Evolutionary conservation across 169 alveolate species (phyloP), one percentile per base, ranked within the genome.

Genomic region (Blepharisma undulans): DNA sequence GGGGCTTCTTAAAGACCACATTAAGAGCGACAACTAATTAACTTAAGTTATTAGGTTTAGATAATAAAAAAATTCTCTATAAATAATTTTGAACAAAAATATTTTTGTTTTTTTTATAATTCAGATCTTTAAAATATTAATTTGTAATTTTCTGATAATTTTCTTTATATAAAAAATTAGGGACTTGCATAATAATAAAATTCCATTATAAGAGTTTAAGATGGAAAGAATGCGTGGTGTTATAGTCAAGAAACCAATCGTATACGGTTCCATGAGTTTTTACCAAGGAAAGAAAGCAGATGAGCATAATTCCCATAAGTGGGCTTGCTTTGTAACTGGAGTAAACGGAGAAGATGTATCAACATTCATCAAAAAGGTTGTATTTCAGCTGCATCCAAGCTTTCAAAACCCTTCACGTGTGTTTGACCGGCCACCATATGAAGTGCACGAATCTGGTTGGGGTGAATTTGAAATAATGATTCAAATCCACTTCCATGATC

Each of bases 291-390:
- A 97, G 92, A 96, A 96, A 87, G 95, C 98, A 22, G 98, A 97
- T 29, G 98, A 98, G 36, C 95, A 97, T 34, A 96, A 97, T 94
- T 96, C 99, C 22, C 99, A 98, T 33, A 96, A 98, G 71, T 98
- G 99, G 99, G 96, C 98, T 76, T 98, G 99, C 90, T 95, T 97
- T 87, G 95, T 98, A 87, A 77, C 99, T 78, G 98, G 99, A 80
- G 97, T 98, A 14, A 96, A 96, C 72, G 96, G 96, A 79, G 98
- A 98, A 88, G 98, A 98, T 92, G 95, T 98, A 88, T 93, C 98
- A 7, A 97, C 97, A 88, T 98, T 95, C 89, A 93, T 98, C 48
- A 97, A 96, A 90, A 96, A 97, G 89, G 99, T 98, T 27, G 96
- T 95, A 60, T 98, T 98, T 90, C 97, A 96, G 74, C 96, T 98